phyloP scores from a whole-genome alignment of 352 stramenopile species.

The Pythium angustatum region DNA sequence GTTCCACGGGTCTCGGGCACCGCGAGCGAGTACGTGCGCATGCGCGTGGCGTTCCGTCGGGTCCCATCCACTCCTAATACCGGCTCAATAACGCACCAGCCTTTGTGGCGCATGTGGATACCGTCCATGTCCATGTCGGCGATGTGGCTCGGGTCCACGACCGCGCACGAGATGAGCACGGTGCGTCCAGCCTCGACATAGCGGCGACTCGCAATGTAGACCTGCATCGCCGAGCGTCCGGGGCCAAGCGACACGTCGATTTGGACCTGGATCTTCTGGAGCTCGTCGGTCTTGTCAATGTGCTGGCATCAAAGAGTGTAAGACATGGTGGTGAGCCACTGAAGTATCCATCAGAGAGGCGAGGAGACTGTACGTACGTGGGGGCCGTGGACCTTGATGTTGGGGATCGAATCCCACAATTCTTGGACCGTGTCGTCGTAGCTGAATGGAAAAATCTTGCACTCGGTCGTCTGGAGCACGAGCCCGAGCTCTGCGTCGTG shows the following conservation, averaged over 20 bases:
- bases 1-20: not conserved
- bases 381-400: not conserved
- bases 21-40: not conserved
- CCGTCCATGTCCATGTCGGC: slow-evolving; percentile 11
- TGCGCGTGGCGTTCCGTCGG: not conserved
- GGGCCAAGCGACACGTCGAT: not conserved
- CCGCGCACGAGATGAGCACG: not conserved
- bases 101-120: slow-evolving; percentile 14
- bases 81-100: slow-evolving; percentile 5
- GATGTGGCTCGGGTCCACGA: slow-evolving; percentile 14
- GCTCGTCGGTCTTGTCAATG: slow-evolving; percentile 6
- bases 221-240: not conserved
- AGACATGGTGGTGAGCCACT: not conserved
- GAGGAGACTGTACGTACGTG: slow-evolving; percentile 2
- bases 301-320: not conserved
- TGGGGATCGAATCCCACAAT: slow-evolving; percentile 5
- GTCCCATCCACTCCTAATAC: not conserved
- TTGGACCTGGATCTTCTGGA: slow-evolving; percentile 4
- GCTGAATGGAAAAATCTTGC: slow-evolving; percentile 14
- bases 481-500: slow-evolving; percentile 12
- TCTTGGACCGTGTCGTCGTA: slow-evolving; percentile 1
- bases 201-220: not conserved
- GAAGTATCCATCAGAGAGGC: too few species aligned
- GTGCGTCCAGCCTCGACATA: not conserved
- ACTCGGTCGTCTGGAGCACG: slow-evolving; percentile 12